These are phyloP conservation scores for Talaromyces amestolkiae DNA, from an alignment of 2,329 filamentous ascomycete species.

Conservation along the genomic window DNA sequence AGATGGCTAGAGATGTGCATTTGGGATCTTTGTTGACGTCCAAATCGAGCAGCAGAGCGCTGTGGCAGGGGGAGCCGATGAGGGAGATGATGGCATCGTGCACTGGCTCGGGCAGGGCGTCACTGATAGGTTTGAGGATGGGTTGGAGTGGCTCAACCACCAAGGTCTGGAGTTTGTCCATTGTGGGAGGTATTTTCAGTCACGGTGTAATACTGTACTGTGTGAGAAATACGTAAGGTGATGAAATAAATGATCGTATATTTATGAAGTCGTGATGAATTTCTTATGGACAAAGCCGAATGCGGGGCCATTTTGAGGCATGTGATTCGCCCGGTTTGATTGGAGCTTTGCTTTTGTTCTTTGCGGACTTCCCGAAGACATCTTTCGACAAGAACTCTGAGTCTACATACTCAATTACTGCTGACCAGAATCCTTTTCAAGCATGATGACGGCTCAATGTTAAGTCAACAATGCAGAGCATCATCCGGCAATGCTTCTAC, in stretches of 20 bases:
- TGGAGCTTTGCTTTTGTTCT: conserved; percentile 7
- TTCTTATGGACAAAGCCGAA: background rate
- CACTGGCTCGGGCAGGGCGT: conserved; percentile 70
- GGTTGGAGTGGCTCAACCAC: conserved; percentile 46
- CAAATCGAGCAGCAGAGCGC: conserved; percentile 78
- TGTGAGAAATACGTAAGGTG: background rate
- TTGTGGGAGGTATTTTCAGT: conserved; percentile 21
- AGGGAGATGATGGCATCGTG: conserved; percentile 73
- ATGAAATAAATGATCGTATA: background rate
- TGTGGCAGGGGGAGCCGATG: conserved; percentile 81
- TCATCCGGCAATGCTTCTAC: conserved; percentile 34
- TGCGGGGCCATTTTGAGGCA: background rate
- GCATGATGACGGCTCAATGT: background rate
- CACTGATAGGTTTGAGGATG: conserved; percentile 64
- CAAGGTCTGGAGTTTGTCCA: conserved; percentile 43
- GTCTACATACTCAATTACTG: background rate
- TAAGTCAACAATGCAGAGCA: background rate
- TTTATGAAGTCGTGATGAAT: background rate
- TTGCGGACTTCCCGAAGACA: conserved; percentile 10
- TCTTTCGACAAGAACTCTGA: background rate
- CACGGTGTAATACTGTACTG: background rate
- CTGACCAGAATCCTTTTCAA: background rate
- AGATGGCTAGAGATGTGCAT: conserved; percentile 86
- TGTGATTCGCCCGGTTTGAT: conserved; percentile 5
- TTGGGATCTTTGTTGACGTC: conserved; percentile 68